Percentiles rank a stretch among this genome's conserved stretches.
Evolutionary conservation across 352 stramenopile species (phyloP).

Genomic region (Phytophthora melonis): DNA sequence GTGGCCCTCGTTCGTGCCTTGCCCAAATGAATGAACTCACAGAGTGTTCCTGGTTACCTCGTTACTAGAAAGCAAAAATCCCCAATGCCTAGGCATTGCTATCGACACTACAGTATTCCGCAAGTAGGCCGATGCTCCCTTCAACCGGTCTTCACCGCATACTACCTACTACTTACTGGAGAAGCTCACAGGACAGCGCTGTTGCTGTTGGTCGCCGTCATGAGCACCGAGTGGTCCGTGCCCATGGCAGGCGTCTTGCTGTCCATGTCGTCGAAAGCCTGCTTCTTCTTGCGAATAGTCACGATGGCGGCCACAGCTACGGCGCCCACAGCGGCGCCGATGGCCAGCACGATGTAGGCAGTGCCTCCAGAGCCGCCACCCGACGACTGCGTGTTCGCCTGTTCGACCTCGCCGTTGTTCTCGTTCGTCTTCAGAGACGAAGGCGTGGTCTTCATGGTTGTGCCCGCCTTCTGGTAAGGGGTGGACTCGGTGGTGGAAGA

Average conservation of each 20-base stretch:
- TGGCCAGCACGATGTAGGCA: slow-evolving; percentile 31
- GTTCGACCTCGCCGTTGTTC: slow-evolving; percentile 27
- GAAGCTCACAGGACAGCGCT: slow-evolving; percentile 52
- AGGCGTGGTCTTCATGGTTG: slow-evolving; percentile 6
- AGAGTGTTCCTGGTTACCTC: slow-evolving; percentile 13
- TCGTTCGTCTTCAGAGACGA: slow-evolving; percentile 21
- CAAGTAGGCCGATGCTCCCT: slow-evolving; percentile 17
- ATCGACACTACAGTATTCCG: slow-evolving; percentile 27
- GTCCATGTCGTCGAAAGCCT: slow-evolving; percentile 63
- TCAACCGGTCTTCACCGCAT: slow-evolving; percentile 16
- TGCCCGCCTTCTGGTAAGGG: slow-evolving; percentile 26
- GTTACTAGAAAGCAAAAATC: slow-evolving; percentile 24
- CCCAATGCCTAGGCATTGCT: slow-evolving; percentile 4
- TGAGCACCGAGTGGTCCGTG: slow-evolving; percentile 46
- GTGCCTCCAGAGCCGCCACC: not conserved
- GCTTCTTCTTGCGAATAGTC: slow-evolving; percentile 65
- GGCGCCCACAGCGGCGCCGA: slow-evolving; percentile 34
- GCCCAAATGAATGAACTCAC: slow-evolving; percentile 18
- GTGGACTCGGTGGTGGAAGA: slow-evolving; percentile 8
- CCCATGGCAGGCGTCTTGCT: slow-evolving; percentile 57
- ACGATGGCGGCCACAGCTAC: slow-evolving; percentile 55
- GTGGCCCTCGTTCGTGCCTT: not conserved
- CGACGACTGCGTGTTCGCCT: slow-evolving; percentile 43
- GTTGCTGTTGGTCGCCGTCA: slow-evolving; percentile 55
- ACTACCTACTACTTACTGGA: not conserved